Conservation (phyloP, 202 grass and related monocot genomes). For the Zizania palustris region DNA sequence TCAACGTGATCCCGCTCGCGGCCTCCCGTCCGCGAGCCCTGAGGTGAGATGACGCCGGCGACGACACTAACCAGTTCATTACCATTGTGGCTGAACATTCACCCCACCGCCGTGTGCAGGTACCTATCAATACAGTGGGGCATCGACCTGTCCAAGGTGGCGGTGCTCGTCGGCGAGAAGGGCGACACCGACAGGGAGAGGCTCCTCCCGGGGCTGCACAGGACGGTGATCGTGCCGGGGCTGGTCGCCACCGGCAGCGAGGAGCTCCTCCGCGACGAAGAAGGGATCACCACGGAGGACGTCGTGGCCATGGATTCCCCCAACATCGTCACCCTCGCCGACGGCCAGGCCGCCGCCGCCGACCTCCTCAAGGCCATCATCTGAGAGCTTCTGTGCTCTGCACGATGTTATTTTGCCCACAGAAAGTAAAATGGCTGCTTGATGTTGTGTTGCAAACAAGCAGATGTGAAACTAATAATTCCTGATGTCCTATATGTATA, state of each 20-base stretch:
- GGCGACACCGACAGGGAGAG: conserved; percentile 83
- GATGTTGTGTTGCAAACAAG: neutral
- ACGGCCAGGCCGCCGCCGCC: conserved; percentile 28
- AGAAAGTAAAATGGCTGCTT: neutral
- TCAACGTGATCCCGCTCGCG: conserved; percentile 80
- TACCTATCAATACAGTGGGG: conserved; percentile 87
- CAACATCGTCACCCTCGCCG: conserved; percentile 51
- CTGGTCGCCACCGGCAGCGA: conserved; percentile 62
- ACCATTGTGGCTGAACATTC: neutral
- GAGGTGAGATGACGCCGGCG: conserved; percentile 42
- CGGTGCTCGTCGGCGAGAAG: conserved; percentile 66
- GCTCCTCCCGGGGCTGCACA: conserved; percentile 78
- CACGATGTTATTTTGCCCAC: neutral
- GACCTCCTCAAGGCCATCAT: conserved; percentile 55
- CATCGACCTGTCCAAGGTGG: conserved; percentile 67
- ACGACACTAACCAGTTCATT: neutral
- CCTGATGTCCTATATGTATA: neutral
- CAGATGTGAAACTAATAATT: neutral
- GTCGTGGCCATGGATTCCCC: conserved; percentile 65
- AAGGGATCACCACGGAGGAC: conserved; percentile 61
- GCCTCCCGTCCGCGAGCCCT: conserved; percentile 70
- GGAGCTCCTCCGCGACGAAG: conserved; percentile 63
- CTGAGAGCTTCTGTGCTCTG: neutral
- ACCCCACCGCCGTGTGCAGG: conserved; percentile 28
- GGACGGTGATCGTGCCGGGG: conserved; percentile 62